phyloP scores from a whole-genome alignment of 495 filamentous ascomycete genomes.

The Darksidea phi region DNA sequence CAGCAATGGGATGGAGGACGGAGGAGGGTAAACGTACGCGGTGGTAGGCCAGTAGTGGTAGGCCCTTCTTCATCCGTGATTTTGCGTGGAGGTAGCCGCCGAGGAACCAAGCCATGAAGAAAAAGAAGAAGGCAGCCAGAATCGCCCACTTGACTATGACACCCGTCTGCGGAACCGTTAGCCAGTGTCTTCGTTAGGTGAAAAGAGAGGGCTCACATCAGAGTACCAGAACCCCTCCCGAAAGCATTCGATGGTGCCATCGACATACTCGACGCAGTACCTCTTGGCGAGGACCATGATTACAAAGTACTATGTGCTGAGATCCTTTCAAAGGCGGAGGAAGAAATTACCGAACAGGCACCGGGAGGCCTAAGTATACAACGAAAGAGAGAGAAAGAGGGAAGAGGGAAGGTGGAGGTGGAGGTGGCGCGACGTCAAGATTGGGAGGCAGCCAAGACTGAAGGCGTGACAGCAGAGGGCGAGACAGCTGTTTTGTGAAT shows the following conservation, averaged over 20 bases:
- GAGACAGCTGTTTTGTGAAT: too few relatives aligned
- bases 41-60: constrained; percentile 65
- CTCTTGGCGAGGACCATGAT: constrained; percentile 20
- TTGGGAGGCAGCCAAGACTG: too few relatives aligned
- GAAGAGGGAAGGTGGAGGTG: too few relatives aligned
- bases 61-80: constrained; percentile 59
- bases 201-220: constrained; percentile 13
- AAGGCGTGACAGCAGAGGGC: too few relatives aligned
- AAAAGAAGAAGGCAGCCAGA: constrained; percentile 52
- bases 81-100: constrained; percentile 65
- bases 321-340: too few relatives aligned
- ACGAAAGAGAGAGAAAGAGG: too few relatives aligned
- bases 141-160: constrained; percentile 67
- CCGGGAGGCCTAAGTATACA: too few relatives aligned
- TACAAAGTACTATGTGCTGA: constrained; percentile 3
- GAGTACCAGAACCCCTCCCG: constrained; percentile 29
- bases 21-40: constrained; percentile 47
- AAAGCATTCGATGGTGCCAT: constrained; percentile 24
- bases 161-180: constrained; percentile 49
- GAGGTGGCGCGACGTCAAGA: too few relatives aligned
- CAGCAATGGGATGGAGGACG: constrained; percentile 4
- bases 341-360: too few relatives aligned
- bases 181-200: neutral
- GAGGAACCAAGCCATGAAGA: constrained; percentile 56
- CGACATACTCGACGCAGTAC: constrained; percentile 24